phyloP scores from a whole-genome alignment of 306 rosid species.

The Ziziphus jujuba region DNA sequence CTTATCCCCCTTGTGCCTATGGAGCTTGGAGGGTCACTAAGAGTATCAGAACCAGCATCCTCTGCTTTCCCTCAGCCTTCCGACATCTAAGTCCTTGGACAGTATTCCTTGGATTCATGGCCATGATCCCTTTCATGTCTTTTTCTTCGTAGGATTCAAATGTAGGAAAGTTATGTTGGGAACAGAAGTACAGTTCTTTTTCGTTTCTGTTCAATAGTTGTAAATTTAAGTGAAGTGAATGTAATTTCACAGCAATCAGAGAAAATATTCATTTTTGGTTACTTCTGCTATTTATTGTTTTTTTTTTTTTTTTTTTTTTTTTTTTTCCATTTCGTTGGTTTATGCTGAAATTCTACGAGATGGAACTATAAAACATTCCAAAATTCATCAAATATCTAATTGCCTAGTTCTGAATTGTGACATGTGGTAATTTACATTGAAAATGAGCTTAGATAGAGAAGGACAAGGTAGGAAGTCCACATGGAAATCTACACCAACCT shows the following conservation, averaged over 20 bases:
- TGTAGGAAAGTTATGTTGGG: neutral
- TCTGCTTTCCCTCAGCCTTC: conserved; percentile 19
- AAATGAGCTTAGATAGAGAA: no score
- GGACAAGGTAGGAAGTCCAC: no score
- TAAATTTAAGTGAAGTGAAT: conserved; percentile 11
- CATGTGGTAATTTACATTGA: no score
- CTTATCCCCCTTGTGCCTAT: conserved; percentile 80
- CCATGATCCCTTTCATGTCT: neutral
- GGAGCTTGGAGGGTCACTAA: conserved; percentile 85
- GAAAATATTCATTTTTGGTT: neutral
- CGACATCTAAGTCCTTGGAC: neutral
- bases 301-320: neutral
- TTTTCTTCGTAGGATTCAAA: neutral
- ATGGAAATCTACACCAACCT: no score
- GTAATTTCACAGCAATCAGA: conserved; percentile 5
- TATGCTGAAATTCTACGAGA: no score
- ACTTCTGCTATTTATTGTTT: neutral
- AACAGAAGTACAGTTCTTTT: neutral
- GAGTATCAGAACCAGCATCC: conserved; percentile 46
- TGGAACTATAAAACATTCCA: no score
- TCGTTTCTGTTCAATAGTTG: neutral
- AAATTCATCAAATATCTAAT: no score
- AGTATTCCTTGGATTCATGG: neutral
- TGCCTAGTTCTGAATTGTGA: no score
- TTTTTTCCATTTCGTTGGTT: neutral